Percentiles rank a stretch among this genome's conserved stretches.
These are phyloP conservation scores for Botrytis medusae DNA, from an alignment of 2,329 filamentous ascomycete genomes.

Conservation along the genomic window DNA sequence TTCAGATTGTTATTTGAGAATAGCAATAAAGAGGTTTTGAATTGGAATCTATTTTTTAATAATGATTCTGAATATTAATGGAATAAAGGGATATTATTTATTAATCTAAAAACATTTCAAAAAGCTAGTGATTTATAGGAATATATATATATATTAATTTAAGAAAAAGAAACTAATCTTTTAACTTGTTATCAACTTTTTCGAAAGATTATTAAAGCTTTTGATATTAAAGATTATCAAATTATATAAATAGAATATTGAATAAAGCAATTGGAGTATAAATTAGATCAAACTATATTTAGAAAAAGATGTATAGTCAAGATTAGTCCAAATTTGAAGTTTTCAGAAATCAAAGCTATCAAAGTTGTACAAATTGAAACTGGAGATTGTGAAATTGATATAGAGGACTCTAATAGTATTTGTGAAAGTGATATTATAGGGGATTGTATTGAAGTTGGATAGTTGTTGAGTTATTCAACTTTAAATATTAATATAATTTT, in stretches of 20 bases:
- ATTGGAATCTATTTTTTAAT: not conserved
- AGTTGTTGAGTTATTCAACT: not conserved
- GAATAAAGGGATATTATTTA: not conserved
- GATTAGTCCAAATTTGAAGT: not conserved
- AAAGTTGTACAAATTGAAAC: not conserved
- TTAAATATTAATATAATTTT: not conserved
- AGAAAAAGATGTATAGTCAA: not conserved
- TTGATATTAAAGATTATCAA: not conserved
- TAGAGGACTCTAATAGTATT: not conserved
- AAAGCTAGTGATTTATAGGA: not conserved
- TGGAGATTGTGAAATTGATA: not conserved
- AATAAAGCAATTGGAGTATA: not conserved
- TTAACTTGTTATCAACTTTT: not conserved
- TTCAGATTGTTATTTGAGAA: not conserved
- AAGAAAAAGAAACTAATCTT: not conserved
- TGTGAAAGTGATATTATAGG: accelerated
- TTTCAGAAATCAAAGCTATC: not conserved
- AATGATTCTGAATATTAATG: not conserved
- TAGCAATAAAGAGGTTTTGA: not conserved
- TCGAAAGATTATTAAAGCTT: not conserved
- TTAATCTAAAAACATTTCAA: accelerated
- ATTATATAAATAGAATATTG: not conserved
- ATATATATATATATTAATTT: not conserved
- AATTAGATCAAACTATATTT: not conserved
- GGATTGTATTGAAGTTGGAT: accelerated